Percentiles rank a stretch among this genome's conserved stretches.
phyloP scores from a whole-genome alignment of 306 rosid genomes.

The Fragaria nilgerrensis region DNA sequence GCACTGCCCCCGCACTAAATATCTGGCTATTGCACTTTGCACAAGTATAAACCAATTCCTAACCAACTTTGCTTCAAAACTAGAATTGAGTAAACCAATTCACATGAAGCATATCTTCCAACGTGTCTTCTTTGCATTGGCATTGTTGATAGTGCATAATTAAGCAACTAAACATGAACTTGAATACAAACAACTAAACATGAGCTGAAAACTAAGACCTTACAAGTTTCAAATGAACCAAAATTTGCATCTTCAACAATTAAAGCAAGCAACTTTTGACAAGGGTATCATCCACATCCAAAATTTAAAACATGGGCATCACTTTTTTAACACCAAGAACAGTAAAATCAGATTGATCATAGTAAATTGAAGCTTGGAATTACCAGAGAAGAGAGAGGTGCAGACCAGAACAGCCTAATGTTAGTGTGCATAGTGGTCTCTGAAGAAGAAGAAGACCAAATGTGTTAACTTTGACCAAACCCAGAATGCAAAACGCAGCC shows the following conservation, averaged over 20 bases:
- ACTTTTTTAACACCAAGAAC: neutral
- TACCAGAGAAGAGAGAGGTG: constrained; percentile 89
- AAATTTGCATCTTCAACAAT: neutral
- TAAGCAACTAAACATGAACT: no score
- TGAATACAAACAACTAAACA: neutral
- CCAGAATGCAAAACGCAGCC: neutral
- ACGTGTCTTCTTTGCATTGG: no score
- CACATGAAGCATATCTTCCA: neutral
- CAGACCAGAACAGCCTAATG: constrained; percentile 86
- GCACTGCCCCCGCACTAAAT: neutral
- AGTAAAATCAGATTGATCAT: neutral
- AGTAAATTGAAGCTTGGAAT: constrained; percentile 8
- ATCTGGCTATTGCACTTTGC: neutral
- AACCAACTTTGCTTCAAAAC: neutral
- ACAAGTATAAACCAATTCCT: neutral
- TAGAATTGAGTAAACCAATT: neutral
- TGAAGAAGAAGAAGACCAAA: constrained; percentile 47
- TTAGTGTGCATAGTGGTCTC: constrained; percentile 27
- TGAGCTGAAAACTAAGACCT: neutral
- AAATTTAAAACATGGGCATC: neutral
- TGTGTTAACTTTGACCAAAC: constrained; percentile 29
- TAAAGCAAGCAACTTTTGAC: neutral
- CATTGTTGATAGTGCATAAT: neutral
- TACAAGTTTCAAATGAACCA: no score
- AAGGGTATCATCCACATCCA: neutral